phyloP scores from a whole-genome alignment of 2,329 filamentous ascomycete genomes.

The Exophiala sideris region DNA sequence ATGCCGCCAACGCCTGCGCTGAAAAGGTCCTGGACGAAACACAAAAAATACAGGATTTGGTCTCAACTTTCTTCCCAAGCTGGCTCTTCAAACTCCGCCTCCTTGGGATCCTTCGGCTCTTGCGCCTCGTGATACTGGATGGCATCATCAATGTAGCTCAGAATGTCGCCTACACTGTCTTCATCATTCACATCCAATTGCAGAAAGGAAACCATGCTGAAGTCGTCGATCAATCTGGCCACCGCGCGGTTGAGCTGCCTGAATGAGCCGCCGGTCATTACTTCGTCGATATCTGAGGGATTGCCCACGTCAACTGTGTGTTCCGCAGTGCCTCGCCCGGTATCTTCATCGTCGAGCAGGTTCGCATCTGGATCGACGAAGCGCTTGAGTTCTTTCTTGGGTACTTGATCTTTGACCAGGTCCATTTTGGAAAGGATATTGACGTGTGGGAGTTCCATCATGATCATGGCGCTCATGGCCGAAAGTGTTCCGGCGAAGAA shows the following conservation, averaged over 20 bases:
- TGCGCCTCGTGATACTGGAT: constrained; percentile 93
- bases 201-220: constrained; percentile 95
- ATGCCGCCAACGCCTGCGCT: constrained; percentile 27
- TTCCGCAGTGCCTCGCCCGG: constrained; percentile 50
- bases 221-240: constrained; percentile 88
- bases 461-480: constrained; percentile 98
- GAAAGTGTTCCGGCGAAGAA: constrained; percentile 95
- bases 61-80: constrained; percentile 43
- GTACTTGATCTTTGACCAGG: constrained; percentile 82
- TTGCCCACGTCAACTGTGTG: constrained; percentile 47
- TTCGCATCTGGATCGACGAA: constrained; percentile 84
- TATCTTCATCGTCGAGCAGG: constrained; percentile 75
- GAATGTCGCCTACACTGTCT: constrained; percentile 77
- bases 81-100: constrained; percentile 57
- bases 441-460: constrained; percentile 94
- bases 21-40: neutral
- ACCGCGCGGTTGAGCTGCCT: constrained; percentile 81
- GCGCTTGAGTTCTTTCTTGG: constrained; percentile 80
- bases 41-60: neutral
- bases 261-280: constrained; percentile 81
- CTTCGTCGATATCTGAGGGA: constrained; percentile 61
- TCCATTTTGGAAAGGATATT: constrained; percentile 99
- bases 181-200: constrained; percentile 87
- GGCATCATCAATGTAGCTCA: constrained; percentile 92
- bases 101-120: constrained; percentile 76